Conservation (phyloP, 208 protist species). For the Trypanosoma melophagium region DNA sequence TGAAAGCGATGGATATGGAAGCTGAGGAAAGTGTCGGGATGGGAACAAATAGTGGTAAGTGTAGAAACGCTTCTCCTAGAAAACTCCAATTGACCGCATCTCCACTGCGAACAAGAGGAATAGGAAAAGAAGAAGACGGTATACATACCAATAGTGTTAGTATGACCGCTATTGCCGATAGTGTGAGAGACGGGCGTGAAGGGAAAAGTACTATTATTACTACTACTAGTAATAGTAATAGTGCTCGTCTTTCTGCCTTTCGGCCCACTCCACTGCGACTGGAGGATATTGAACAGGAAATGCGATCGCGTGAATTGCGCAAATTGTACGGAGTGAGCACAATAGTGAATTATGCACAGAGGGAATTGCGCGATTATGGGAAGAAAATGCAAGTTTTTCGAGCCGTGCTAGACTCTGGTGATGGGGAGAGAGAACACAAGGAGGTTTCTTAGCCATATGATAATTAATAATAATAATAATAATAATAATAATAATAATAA, state of each 20-base stretch:
- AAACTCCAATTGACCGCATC: too few species aligned
- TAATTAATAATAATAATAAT: background rate
- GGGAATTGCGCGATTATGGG: conserved; percentile 8
- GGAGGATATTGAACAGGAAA: conserved; percentile 16
- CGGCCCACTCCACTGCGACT: background rate
- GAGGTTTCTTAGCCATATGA: too few species aligned
- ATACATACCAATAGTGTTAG: too few species aligned
- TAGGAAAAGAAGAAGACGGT: too few species aligned
- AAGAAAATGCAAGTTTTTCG: conserved; percentile 10
- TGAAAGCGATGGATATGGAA: too few species aligned
- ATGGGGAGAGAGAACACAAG: background rate
- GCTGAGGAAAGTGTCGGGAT: too few species aligned
- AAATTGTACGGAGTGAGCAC: conserved; percentile 16
- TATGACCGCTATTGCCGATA: background rate
- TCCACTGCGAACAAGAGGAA: too few species aligned
- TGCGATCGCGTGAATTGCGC: background rate
- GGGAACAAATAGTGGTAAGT: too few species aligned
- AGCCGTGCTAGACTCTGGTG: conserved; percentile 5
- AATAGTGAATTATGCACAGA: conserved; percentile 23
- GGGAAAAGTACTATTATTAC: background rate
- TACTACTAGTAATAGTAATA: background rate
- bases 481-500: background rate
- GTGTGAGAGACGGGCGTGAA: background rate
- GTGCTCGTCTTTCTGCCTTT: background rate
- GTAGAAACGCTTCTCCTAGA: too few species aligned